Percentiles rank a stretch among this genome's conserved stretches.
These are phyloP conservation scores for Fusarium cyanostomum DNA, from an alignment of 2,329 filamentous ascomycete genomes.

Conservation along the genomic window DNA sequence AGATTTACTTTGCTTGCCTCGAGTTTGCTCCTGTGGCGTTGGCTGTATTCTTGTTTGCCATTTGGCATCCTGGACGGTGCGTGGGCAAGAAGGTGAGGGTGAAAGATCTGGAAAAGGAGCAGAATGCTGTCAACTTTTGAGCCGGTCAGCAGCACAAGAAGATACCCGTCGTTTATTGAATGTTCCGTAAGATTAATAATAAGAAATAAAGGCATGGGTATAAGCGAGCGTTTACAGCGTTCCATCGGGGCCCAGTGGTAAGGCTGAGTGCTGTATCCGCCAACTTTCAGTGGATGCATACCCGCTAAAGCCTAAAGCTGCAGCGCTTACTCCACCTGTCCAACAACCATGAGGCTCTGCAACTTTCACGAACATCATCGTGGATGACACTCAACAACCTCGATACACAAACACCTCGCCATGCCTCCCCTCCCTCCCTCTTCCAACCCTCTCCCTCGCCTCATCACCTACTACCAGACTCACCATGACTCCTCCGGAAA, in stretches of 20 bases:
- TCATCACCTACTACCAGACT: constrained; percentile 65
- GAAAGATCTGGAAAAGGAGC: constrained; percentile 32
- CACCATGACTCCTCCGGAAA: constrained; percentile 57
- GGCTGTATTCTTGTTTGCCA: constrained; percentile 56
- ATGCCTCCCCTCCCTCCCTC: constrained; percentile 48
- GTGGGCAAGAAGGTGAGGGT: constrained; percentile 40
- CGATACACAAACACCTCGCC: not conserved
- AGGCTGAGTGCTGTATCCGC: not conserved
- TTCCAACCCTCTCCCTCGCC: constrained; percentile 52
- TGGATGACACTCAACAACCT: not conserved
- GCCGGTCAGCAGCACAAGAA: not conserved
- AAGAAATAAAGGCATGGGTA: not conserved
- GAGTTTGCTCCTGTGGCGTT: constrained; percentile 65
- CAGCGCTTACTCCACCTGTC: constrained; percentile 12
- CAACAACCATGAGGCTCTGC: constrained; percentile 1
- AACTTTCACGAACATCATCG: constrained; percentile 6
- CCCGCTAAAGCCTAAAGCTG: constrained; percentile 5
- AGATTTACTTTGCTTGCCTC: constrained; percentile 62
- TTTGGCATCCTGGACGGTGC: constrained; percentile 45
- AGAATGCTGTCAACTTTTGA: constrained; percentile 25
- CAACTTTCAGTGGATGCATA: constrained; percentile 23
- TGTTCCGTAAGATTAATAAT: not conserved
- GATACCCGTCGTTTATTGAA: constrained; percentile 7
- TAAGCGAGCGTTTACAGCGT: not conserved
- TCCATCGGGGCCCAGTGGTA: not conserved